phyloP scores from a whole-genome alignment of 768 basidiomycete species.

The Termitomyces eurrhizus region DNA sequence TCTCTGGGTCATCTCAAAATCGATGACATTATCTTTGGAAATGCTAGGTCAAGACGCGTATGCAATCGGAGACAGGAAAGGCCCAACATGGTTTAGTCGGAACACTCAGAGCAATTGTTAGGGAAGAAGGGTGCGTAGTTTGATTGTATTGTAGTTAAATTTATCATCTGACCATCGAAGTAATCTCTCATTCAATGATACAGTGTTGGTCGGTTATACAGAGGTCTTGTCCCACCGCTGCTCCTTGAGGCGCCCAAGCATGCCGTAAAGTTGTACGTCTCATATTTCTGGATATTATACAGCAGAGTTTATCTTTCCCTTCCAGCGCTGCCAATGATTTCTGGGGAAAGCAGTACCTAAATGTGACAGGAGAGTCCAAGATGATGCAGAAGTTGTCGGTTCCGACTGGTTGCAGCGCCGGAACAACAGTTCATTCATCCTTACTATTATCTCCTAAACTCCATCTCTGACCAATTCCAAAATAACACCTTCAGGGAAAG shows the following conservation, averaged over 20 bases:
- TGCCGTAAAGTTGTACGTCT: slow-evolving; percentile 86
- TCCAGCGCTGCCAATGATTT: slow-evolving; percentile 84
- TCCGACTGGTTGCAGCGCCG: slow-evolving; percentile 89
- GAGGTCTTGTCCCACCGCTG: slow-evolving; percentile 94
- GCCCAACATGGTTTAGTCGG: slow-evolving; percentile 72
- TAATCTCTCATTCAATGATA: slow-evolving; percentile 1
- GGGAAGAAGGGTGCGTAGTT: slow-evolving; percentile 78
- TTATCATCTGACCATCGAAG: slow-evolving; percentile 15
- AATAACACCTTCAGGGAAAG: slow-evolving; percentile 53
- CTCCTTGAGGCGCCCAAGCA: slow-evolving; percentile 97
- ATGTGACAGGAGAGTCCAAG: slow-evolving; percentile 61
- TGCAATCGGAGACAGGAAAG: slow-evolving; percentile 93
- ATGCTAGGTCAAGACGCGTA: slow-evolving; percentile 90
- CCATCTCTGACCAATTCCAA: neutral
- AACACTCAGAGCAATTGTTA: slow-evolving; percentile 78
- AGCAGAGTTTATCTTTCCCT: slow-evolving; percentile 5
- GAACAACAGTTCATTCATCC: slow-evolving; percentile 61
- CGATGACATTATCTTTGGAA: slow-evolving; percentile 7
- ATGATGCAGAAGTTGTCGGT: slow-evolving; percentile 91
- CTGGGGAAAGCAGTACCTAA: slow-evolving; percentile 83
- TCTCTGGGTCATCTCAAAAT: slow-evolving; percentile 8
- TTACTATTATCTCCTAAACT: neutral
- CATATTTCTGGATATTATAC: neutral
- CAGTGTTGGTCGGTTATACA: slow-evolving; percentile 81
- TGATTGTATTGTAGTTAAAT: slow-evolving; percentile 1